Conservation (phyloP, 2,329 filamentous ascomycete genomes). For the Sordariomycetes sp. region DNA sequence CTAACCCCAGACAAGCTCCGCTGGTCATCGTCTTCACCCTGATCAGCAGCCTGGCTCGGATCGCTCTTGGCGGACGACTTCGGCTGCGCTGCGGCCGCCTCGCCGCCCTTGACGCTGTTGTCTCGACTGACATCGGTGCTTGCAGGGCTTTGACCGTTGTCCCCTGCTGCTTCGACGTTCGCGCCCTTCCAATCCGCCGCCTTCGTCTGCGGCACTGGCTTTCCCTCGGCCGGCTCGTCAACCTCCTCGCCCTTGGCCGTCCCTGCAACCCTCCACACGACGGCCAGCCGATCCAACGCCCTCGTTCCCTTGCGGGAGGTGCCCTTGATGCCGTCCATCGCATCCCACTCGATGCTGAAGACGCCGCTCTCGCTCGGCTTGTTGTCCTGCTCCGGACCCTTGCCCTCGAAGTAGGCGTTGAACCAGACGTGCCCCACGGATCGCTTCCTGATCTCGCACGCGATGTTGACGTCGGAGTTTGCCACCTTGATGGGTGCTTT, state of each 20-base stretch:
- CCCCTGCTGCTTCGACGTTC: constrained; percentile 47
- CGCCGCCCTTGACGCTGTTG: constrained; percentile 50
- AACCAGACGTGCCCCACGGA: constrained; percentile 95
- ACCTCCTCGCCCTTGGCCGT: constrained; percentile 25
- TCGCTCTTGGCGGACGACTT: constrained; percentile 1
- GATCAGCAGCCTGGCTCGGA: constrained; percentile 6
- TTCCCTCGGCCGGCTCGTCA: constrained; percentile 54
- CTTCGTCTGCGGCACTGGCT: constrained; percentile 59
- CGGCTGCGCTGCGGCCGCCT: constrained; percentile 3
- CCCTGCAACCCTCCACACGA: constrained; percentile 63
- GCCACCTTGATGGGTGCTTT: constrained; percentile 58
- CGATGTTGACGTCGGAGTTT: constrained; percentile 82
- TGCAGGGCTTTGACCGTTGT: constrained; percentile 54
- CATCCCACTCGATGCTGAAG: constrained; percentile 50
- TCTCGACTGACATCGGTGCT: constrained; percentile 63
- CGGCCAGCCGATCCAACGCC: constrained; percentile 72
- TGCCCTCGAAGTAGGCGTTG: constrained; percentile 86
- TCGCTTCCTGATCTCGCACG: constrained; percentile 78
- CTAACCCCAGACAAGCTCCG: constrained; percentile 21
- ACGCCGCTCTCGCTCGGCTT: constrained; percentile 57
- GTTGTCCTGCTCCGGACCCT: constrained; percentile 59
- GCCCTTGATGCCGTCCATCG: constrained; percentile 92
- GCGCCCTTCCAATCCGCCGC: constrained; percentile 69
- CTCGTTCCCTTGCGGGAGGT: constrained; percentile 72
- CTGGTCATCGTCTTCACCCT: constrained; percentile 7